Evolutionary conservation across 2,329 filamentous ascomycete genomes (phyloP).

Genomic region (Chalaropsis thielavioides): DNA sequence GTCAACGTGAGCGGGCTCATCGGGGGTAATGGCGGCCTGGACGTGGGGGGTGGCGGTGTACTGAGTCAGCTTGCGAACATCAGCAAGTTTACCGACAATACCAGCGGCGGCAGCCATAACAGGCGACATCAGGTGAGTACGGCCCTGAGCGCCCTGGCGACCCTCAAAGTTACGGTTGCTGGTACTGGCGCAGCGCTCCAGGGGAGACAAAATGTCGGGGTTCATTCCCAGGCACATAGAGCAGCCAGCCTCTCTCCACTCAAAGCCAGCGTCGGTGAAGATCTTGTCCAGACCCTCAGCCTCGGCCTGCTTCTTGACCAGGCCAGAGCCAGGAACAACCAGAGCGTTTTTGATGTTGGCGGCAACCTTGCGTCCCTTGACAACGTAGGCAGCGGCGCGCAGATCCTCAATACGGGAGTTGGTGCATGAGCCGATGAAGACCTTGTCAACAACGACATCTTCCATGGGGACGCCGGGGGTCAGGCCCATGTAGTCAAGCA

Average conservation of each 20-base stretch:
- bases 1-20: conserved; percentile 36
- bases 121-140: conserved; percentile 92
- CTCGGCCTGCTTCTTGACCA: conserved; percentile 87
- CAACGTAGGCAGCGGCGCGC: conserved; percentile 68
- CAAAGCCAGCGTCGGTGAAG: conserved; percentile 82
- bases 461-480: conserved; percentile 76
- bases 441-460: conserved; percentile 84
- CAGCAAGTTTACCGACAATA: conserved; percentile 78
- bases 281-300: conserved; percentile 84
- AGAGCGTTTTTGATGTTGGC: conserved; percentile 83
- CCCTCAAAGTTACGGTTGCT: conserved; percentile 98
- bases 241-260: conserved; percentile 96
- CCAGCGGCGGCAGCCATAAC: conserved; percentile 81
- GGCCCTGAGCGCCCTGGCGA: conserved; percentile 77
- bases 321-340: conserved; percentile 89
- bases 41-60: conserved; percentile 47
- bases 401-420: conserved; percentile 96
- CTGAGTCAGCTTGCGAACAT: conserved; percentile 66
- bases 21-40: conserved; percentile 34
- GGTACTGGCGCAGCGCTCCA: conserved; percentile 87
- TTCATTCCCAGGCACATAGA: conserved; percentile 99
- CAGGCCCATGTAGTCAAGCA: conserved; percentile 94
- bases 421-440: conserved; percentile 96
- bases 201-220: conserved; percentile 83
- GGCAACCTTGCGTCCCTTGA: conserved; percentile 77